Base-by-base conservation (phyloP, 2,329 filamentous ascomycete species). In the Neofusicoccum cordaticola region DNA sequence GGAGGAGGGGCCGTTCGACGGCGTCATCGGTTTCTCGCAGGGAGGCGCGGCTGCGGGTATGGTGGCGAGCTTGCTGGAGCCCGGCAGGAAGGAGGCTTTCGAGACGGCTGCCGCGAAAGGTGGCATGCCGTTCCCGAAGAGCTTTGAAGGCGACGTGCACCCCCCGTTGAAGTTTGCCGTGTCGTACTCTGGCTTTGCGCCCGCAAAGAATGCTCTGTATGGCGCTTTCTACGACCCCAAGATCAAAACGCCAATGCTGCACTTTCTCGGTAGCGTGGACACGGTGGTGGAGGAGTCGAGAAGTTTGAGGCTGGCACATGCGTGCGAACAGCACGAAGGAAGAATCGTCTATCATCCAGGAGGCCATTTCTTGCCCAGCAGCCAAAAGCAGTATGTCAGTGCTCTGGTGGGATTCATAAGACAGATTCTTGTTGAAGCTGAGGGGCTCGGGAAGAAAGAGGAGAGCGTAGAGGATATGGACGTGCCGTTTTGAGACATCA, bases 181-280 rank as follows among this genome's bases (percentile, higher is more conserved):
- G 1, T 83, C 84, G 4, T 97, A 96, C 76, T 90, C 87, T 17
- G 93, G 92, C 0, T 96, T 96, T 74, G 85, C 82, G 41, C 87
- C 90, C 0, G 81, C 68, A n/a, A 76, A 85, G 1, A 84, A 86
- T 42, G 77, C 82, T 15, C 78, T 85, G 47, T 88, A 96, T 73
- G 75, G 76, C 44, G 91, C 86, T 61, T 88, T 91, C 66, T 96
- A 92, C 73, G 85, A 91, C 69, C 92, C 91, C 15, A 83, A 85
- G 74, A 89, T 97, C 66, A 76, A 74, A 67, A 97, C 93, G 66
- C 91, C 92, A 0, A 86, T 90, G 67, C 75, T 96, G 77, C 92
- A 97, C 79, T 90, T 93, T 69, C 76, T 97, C 31, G 94, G 94
- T 0, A 89, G 87, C 62, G 80, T 97, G 69, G 94, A 97, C 79